Evolutionary conservation across 371 early-diverging fungal genomes (phyloP).

Genomic region (Mortierella sp.): DNA sequence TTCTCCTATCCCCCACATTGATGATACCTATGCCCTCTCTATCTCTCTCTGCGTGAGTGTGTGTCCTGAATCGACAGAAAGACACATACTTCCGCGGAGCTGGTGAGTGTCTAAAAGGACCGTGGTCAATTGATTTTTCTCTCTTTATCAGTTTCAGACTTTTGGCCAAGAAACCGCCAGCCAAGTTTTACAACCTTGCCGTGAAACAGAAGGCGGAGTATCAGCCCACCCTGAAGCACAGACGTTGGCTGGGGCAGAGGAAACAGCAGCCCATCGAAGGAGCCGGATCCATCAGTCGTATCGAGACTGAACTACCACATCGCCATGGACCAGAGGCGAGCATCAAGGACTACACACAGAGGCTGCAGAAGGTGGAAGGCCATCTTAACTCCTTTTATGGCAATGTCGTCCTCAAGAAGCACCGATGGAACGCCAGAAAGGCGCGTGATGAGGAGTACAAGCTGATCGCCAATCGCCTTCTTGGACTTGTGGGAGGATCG

Average conservation of each 20-base stretch:
- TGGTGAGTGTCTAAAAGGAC: no score
- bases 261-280: background rate
- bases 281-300: background rate
- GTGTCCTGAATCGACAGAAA: no score
- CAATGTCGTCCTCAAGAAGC: conserved; percentile 13
- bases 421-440: conserved; percentile 19
- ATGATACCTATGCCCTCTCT: no score
- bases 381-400: conserved; percentile 21
- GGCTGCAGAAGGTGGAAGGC: background rate
- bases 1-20: no score
- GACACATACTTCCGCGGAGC: no score
- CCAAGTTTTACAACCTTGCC: conserved; percentile 23
- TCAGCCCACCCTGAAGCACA: conserved; percentile 23
- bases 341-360: conserved; percentile 4
- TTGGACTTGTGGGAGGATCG: conserved; percentile 19
- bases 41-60: no score
- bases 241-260: conserved; percentile 19
- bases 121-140: no score
- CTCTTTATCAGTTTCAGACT: no score
- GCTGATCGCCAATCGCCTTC: conserved; percentile 15
- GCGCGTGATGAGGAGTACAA: conserved; percentile 22
- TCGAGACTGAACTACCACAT: conserved; percentile 13
- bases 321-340: conserved; percentile 8
- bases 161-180: background rate
- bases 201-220: conserved; percentile 30